Conservation (phyloP, 352 stramenopile genomes). For the Phytophthora pseudosyringae region DNA sequence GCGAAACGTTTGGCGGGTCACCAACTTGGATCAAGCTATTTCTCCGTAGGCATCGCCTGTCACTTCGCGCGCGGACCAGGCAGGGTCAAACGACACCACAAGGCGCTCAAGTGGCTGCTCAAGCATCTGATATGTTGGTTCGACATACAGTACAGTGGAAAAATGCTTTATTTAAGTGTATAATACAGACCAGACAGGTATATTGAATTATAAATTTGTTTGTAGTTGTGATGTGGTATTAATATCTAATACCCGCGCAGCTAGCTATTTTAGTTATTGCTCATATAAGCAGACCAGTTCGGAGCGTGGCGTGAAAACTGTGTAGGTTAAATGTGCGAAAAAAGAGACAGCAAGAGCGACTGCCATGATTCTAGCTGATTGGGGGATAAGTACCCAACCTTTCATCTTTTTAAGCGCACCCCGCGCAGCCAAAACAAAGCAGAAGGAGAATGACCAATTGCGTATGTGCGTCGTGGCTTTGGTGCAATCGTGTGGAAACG, state of each 20-base stretch:
- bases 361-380: slow-evolving; percentile 5
- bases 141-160: slow-evolving; percentile 1
- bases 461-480: slow-evolving; percentile 4
- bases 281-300: slow-evolving; percentile 8
- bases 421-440: background rate
- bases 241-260: background rate
- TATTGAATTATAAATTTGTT: too few relatives aligned
- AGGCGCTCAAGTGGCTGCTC: background rate
- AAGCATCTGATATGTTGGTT: background rate
- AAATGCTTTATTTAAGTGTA: background rate
- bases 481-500: background rate
- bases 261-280: background rate
- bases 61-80: background rate
- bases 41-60: too few relatives aligned
- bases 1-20: background rate
- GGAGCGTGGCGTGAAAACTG: slow-evolving; percentile 4
- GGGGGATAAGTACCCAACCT: background rate
- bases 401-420: slow-evolving; percentile 1
- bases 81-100: slow-evolving; percentile 7
- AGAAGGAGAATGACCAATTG: background rate
- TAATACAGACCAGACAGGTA: slow-evolving; percentile 5
- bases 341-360: slow-evolving; percentile 8
- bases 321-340: slow-evolving; percentile 8
- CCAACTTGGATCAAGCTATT: background rate
- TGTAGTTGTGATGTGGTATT: background rate